Evolutionary conservation across 495 filamentous ascomycete genomes (phyloP).

Genomic region (Penicillium coffeae): DNA sequence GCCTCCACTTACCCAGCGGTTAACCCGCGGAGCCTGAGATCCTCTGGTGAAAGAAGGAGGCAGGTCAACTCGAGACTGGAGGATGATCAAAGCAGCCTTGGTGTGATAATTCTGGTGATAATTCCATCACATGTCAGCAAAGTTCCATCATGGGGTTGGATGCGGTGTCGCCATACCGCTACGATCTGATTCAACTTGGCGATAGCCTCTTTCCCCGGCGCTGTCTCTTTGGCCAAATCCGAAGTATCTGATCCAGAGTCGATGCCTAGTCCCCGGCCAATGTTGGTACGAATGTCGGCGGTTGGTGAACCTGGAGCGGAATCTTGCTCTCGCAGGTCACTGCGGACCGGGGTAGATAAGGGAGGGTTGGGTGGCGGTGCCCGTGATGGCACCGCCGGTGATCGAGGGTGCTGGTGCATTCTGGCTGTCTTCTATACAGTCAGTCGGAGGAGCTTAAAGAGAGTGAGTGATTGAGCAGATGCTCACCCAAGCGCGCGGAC

Average conservation of each 20-base stretch:
- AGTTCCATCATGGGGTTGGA: not conserved
- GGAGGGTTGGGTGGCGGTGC: conserved; percentile 67
- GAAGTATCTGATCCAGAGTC: conserved; percentile 41
- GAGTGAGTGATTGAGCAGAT: not conserved
- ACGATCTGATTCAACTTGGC: conserved; percentile 86
- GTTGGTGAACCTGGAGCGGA: conserved; percentile 31
- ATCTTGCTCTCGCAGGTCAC: conserved; percentile 65
- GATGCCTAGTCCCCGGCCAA: conserved; percentile 35
- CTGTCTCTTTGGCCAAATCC: conserved; percentile 35
- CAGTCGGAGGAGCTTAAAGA: not conserved
- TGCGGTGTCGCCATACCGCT: conserved; percentile 55
- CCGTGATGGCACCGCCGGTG: conserved; percentile 50
- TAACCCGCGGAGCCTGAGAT: conserved; percentile 60
- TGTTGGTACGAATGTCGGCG: conserved; percentile 33
- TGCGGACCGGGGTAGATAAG: conserved; percentile 63
- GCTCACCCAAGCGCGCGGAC: conserved; percentile 14
- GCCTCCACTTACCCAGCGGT: conserved; percentile 83
- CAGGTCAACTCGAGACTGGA: conserved; percentile 71
- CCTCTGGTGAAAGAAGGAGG: conserved; percentile 58
- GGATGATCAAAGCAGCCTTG: conserved; percentile 82
- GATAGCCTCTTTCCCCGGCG: conserved; percentile 53
- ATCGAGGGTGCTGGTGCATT: conserved; percentile 85
- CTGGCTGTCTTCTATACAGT: not conserved
- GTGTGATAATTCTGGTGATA: conserved; percentile 74
- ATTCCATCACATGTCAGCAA: conserved; percentile 2